phyloP scores from a whole-genome alignment of 1,139 yeast species.

The Fermentozyma sake region DNA sequence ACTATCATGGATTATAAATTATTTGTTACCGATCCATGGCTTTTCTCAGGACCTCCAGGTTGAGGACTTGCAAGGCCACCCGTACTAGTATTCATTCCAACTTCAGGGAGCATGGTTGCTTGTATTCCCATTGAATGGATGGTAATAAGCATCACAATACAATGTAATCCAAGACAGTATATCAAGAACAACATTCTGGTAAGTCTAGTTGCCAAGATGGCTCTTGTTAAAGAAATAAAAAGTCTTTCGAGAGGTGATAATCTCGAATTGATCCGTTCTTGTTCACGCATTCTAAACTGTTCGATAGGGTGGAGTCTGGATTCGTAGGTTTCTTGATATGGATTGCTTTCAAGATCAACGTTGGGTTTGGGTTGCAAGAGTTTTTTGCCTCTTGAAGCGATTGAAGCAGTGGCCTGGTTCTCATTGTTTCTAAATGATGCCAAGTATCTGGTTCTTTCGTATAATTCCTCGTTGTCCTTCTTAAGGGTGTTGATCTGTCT shows the following conservation, averaged over 20 bases:
- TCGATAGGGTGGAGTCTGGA: slow-evolving; percentile 80
- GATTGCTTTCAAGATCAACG: slow-evolving; percentile 51
- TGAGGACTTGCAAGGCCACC: slow-evolving; percentile 32
- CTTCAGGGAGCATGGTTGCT: slow-evolving; percentile 47
- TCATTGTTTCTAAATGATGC: slow-evolving; percentile 42
- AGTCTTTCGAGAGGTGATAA: slow-evolving; percentile 76
- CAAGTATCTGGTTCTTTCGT: slow-evolving; percentile 75
- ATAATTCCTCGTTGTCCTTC: slow-evolving; percentile 71
- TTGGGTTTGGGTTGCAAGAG: slow-evolving; percentile 30
- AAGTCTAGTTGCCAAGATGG: slow-evolving; percentile 67
- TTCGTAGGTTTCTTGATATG: slow-evolving; percentile 65
- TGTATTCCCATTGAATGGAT: slow-evolving; percentile 51
- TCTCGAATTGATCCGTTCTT: slow-evolving; percentile 67
- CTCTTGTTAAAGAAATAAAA: slow-evolving; percentile 69
- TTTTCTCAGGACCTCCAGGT: slow-evolving; percentile 11
- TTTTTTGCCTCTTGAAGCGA: slow-evolving; percentile 16
- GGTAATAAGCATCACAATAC: slow-evolving; percentile 64
- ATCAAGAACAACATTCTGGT: slow-evolving; percentile 69
- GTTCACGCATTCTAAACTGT: slow-evolving; percentile 73
- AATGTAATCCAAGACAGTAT: slow-evolving; percentile 74
- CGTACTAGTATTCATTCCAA: slow-evolving; percentile 43
- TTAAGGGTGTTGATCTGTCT: slow-evolving; percentile 62
- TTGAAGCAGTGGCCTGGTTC: slow-evolving; percentile 9
- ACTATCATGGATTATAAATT: too few relatives aligned
- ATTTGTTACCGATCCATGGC: slow-evolving; percentile 2